A percentile compares a stretch with the other conserved stretches of the same genome.
These are phyloP conservation scores for Rossbeevera mucosa DNA, from an alignment of 768 basidiomycete species.

Conservation along the genomic window DNA sequence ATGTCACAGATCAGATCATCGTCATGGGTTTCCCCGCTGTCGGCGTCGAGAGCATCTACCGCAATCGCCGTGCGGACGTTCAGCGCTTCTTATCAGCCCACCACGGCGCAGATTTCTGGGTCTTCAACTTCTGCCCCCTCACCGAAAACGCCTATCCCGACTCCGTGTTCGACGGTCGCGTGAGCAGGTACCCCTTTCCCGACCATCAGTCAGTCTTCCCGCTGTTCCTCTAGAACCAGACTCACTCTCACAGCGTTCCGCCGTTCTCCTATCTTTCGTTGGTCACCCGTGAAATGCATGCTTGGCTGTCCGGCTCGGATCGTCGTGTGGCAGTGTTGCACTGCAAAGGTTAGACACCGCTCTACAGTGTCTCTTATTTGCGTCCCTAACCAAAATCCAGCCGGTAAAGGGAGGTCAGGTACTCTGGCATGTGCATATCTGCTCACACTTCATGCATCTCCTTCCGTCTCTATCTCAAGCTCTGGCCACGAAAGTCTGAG, in stretches of 20 bases:
- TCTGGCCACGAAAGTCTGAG: conserved; percentile 14
- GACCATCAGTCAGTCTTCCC: conserved; percentile 84
- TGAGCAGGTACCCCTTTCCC: conserved; percentile 84
- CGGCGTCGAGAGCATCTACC: conserved; percentile 74
- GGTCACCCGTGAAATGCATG: conserved; percentile 65
- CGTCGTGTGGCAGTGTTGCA: conserved; percentile 77
- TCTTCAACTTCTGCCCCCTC: conserved; percentile 85
- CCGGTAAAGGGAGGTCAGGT: conserved; percentile 82
- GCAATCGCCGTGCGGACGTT: conserved; percentile 74
- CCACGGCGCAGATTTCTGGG: conserved; percentile 76
- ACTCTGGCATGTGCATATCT: conserved; percentile 83
- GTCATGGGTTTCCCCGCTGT: conserved; percentile 83
- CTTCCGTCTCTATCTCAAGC: conserved; percentile 34
- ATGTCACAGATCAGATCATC: conserved; percentile 70
- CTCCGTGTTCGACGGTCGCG: conserved; percentile 62
- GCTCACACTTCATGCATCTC: conserved; percentile 49
- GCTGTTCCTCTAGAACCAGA: conserved; percentile 25
- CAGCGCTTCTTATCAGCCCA: conserved; percentile 68
- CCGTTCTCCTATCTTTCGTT: conserved; percentile 72
- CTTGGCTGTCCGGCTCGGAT: conserved; percentile 62
- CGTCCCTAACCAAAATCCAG: conserved; percentile 32
- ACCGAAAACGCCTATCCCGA: conserved; percentile 77
- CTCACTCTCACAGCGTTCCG: conserved; percentile 50
- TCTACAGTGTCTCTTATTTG: background rate
- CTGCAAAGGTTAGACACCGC: conserved; percentile 64